Conservation (phyloP, 345 rosid genomes). For the Murraya paniculata region DNA sequence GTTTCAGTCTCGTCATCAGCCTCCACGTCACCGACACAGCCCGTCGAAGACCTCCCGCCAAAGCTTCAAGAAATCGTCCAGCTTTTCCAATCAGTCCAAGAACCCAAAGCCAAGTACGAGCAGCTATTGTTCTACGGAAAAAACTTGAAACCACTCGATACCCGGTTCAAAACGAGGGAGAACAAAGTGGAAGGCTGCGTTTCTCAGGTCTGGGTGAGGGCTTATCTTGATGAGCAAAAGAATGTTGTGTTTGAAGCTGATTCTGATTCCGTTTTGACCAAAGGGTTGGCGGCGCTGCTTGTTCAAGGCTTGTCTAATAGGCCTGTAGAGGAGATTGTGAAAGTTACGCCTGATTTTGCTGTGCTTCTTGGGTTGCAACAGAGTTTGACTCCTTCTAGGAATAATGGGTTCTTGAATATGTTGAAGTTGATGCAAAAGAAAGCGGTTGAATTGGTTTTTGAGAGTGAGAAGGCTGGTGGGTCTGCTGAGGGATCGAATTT, state of each 20-base stretch:
- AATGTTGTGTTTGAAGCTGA: slow-evolving; percentile 86
- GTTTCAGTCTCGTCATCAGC: slow-evolving; percentile 31
- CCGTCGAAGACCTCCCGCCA: slow-evolving; percentile 80
- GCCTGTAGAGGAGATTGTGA: slow-evolving; percentile 65
- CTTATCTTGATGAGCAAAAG: slow-evolving; percentile 52
- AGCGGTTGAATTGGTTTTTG: slow-evolving; percentile 51
- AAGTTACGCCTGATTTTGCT: slow-evolving; percentile 75
- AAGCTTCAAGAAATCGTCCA: slow-evolving; percentile 77
- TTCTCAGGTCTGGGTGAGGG: slow-evolving; percentile 97
- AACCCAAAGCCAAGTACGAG: slow-evolving; percentile 75
- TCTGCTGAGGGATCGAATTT: neutral
- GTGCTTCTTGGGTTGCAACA: slow-evolving; percentile 80
- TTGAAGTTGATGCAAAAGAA: slow-evolving; percentile 88
- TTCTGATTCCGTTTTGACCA: slow-evolving; percentile 80
- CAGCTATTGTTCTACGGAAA: slow-evolving; percentile 82
- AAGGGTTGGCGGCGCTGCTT: slow-evolving; percentile 89
- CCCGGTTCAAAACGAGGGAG: slow-evolving; percentile 64
- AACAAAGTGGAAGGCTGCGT: slow-evolving; percentile 96
- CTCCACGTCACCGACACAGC: slow-evolving; percentile 47
- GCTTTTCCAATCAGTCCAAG: slow-evolving; percentile 79
- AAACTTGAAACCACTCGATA: slow-evolving; percentile 65
- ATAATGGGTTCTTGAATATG: slow-evolving; percentile 93
- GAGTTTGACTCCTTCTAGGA: slow-evolving; percentile 82
- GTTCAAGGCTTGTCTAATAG: slow-evolving; percentile 81
- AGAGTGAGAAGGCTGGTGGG: slow-evolving; percentile 34